These are phyloP conservation scores for Phellinidium pouzarii DNA, from an alignment of 1,284 basidiomycete genomes.

Conservation along the genomic window DNA sequence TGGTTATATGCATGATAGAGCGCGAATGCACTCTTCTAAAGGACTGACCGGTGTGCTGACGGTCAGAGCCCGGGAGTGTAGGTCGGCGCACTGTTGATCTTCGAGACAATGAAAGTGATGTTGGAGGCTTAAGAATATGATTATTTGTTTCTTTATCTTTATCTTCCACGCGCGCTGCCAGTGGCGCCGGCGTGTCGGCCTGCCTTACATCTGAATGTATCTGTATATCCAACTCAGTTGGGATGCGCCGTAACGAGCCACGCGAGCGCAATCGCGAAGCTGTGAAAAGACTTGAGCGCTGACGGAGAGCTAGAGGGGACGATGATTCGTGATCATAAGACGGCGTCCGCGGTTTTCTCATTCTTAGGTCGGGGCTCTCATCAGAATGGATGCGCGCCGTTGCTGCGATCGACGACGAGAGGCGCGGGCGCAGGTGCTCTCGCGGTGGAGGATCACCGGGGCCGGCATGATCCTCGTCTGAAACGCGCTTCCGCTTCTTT, in stretches of 20 bases:
- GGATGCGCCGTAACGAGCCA: not conserved
- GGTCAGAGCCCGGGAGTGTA: not conserved
- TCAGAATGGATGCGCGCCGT: not conserved
- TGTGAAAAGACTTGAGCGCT: not conserved
- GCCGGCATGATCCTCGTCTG: not conserved
- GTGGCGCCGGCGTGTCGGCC: too few relatives aligned
- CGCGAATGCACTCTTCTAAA: not conserved
- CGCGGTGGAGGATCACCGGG: not conserved
- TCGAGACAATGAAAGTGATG: not conserved
- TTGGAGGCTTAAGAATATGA: not conserved
- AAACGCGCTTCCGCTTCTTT: constrained; percentile 8
- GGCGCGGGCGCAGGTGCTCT: not conserved
- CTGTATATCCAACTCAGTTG: not conserved
- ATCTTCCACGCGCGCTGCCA: too few relatives aligned
- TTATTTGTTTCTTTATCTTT: not conserved
- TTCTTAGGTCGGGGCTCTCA: not conserved
- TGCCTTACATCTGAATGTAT: too few relatives aligned
- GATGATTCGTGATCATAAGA: not conserved
- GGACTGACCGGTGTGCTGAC: not conserved
- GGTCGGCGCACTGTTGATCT: not conserved
- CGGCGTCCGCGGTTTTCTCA: not conserved
- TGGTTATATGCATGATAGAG: not conserved
- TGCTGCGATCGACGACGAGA: not conserved
- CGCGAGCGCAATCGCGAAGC: not conserved
- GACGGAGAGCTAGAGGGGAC: not conserved